These are phyloP conservation scores for Aspergillaceae sp. DNA, from an alignment of 2,329 filamentous ascomycete species.

Conservation along the genomic window DNA sequence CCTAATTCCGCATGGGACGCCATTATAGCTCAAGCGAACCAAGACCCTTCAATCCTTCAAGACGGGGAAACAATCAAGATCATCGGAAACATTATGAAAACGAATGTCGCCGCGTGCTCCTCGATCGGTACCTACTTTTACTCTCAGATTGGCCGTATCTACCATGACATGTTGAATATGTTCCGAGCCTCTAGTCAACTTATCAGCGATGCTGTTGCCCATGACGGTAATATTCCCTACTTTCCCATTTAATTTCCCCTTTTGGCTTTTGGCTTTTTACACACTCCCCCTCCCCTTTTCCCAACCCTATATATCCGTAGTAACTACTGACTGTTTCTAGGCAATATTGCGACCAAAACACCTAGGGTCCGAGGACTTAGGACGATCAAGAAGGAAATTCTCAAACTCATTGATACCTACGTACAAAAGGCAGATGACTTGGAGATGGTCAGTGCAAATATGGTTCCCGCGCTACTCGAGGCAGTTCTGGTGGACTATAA, in stretches of 20 bases:
- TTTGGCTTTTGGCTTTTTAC: too few relatives aligned
- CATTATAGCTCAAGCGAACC: slow-evolving; percentile 81
- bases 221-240: slow-evolving; percentile 55
- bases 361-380: slow-evolving; percentile 89
- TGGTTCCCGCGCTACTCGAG: slow-evolving; percentile 92
- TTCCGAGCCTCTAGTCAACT: slow-evolving; percentile 93
- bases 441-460: slow-evolving; percentile 83
- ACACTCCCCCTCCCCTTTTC: too few relatives aligned
- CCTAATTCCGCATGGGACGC: slow-evolving; percentile 93
- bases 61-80: slow-evolving; percentile 95
- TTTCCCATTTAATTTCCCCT: not conserved
- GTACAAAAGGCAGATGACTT: slow-evolving; percentile 96
- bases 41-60: slow-evolving; percentile 77
- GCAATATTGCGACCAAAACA: slow-evolving; percentile 92
- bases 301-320: not conserved
- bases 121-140: slow-evolving; percentile 97
- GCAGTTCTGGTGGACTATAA: slow-evolving; percentile 94
- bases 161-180: slow-evolving; percentile 98
- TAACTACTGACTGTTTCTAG: slow-evolving; percentile 35
- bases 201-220: slow-evolving; percentile 84
- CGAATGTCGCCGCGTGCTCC: slow-evolving; percentile 95
- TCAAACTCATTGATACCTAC: slow-evolving; percentile 96
- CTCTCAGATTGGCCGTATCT: slow-evolving; percentile 93
- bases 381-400: slow-evolving; percentile 98
- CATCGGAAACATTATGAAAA: slow-evolving; percentile 99